These are phyloP conservation scores for Hylodesmum podocarpum DNA, from an alignment of 306 rosid genomes.

Conservation along the genomic window DNA sequence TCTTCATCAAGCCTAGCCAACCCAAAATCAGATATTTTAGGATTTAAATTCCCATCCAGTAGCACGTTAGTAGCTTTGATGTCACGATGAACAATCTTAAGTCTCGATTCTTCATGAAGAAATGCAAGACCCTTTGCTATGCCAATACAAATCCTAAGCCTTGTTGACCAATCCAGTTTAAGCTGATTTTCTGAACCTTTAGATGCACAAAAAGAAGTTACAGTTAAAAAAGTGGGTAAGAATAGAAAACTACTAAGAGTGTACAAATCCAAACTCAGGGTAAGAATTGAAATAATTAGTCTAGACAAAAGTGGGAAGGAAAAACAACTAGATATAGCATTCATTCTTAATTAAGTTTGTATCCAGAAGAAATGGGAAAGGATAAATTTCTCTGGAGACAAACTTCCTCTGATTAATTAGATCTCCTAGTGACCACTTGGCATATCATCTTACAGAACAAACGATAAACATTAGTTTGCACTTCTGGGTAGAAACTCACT, in stretches of 20 bases:
- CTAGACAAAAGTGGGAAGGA: background rate
- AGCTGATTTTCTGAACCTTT: conserved; percentile 30
- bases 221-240: background rate
- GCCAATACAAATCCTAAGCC: conserved; percentile 62
- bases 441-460: background rate
- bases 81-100: conserved; percentile 70
- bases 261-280: background rate
- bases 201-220: background rate
- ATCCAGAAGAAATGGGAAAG: background rate
- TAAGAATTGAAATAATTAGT: background rate
- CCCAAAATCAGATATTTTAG: conserved; percentile 75
- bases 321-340: background rate
- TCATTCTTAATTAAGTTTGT: background rate
- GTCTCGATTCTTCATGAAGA: conserved; percentile 60
- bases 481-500: conserved; percentile 42
- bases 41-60: conserved; percentile 52
- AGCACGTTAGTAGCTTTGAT: conserved; percentile 61
- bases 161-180: conserved; percentile 57
- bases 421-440: background rate
- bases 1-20: conserved; percentile 69
- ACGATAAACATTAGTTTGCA: background rate
- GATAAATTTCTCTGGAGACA: background rate
- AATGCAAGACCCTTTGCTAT: conserved; percentile 65
- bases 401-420: background rate
- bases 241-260: background rate